phyloP scores from a whole-genome alignment of 2,329 filamentous ascomycete genomes.

The Thelonectria discophora region DNA sequence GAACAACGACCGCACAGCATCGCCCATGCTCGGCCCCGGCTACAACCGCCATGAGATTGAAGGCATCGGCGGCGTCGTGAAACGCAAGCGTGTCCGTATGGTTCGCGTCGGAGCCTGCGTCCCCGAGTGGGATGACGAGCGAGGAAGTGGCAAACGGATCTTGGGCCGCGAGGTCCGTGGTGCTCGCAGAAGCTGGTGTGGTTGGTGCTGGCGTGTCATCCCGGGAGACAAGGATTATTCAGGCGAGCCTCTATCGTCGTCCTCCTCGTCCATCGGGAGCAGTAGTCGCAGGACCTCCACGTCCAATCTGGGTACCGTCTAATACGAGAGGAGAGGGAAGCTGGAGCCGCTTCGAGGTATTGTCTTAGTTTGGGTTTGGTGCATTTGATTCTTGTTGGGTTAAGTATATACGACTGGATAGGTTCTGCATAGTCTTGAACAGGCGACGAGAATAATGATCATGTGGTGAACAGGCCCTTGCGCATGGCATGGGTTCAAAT shows the following conservation, averaged over 20 bases:
- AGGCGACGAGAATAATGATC: constrained; percentile 18
- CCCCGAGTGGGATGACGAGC: constrained; percentile 84
- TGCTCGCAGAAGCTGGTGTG: constrained; percentile 82
- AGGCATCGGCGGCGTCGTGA: constrained; percentile 87
- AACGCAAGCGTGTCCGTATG: constrained; percentile 86
- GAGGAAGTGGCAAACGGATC: constrained; percentile 66
- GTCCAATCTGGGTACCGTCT: constrained; percentile 32
- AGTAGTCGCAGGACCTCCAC: constrained; percentile 37
- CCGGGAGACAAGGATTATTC: constrained; percentile 61
- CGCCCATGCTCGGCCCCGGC: constrained; percentile 69
- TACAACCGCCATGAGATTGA: constrained; percentile 91
- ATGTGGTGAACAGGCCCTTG: constrained; percentile 5
- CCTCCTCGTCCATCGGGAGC: constrained; percentile 36
- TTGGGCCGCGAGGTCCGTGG: constrained; percentile 76
- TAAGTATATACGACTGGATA: constrained; percentile 10
- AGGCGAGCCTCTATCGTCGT: constrained; percentile 39
- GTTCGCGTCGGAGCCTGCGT: constrained; percentile 85
- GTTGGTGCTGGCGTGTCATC: constrained; percentile 86
- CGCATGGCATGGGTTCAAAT: constrained; percentile 20
- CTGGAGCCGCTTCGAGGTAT: neutral
- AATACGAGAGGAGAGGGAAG: constrained; percentile 10
- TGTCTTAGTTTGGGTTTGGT: neutral
- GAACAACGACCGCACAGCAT: constrained; percentile 53
- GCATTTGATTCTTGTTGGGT: neutral
- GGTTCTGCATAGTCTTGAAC: neutral